These are phyloP conservation scores for Skeletonema tropicum DNA, from an alignment of 108 stramenopile species.

Conservation along the genomic window DNA sequence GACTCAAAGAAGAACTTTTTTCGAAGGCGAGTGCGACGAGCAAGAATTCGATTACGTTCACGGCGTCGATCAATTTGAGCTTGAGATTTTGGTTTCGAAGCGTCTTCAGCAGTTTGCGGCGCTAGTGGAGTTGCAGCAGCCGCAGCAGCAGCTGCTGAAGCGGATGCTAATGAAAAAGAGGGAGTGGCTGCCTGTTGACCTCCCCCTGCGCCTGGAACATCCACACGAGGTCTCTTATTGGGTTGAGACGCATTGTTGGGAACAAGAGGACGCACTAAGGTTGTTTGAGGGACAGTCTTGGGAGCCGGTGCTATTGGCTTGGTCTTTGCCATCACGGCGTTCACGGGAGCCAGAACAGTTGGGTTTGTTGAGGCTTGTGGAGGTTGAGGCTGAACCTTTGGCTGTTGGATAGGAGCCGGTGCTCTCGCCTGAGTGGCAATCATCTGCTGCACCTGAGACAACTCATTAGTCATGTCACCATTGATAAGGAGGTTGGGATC, in stretches of 20 bases:
- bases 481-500: slow-evolving; percentile 3
- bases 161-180: background rate
- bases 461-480: slow-evolving; percentile 30
- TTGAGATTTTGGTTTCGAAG: slow-evolving; percentile 68
- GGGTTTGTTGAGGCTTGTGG: slow-evolving; percentile 8
- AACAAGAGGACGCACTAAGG: background rate
- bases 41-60: slow-evolving; percentile 95
- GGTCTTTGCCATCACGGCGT: slow-evolving; percentile 3
- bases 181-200: background rate
- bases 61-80: slow-evolving; percentile 89
- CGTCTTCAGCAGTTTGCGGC: slow-evolving; percentile 16
- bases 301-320: slow-evolving; percentile 2
- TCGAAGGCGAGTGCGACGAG: slow-evolving; percentile 92
- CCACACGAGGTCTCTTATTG: slow-evolving; percentile 29
- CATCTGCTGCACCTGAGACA: slow-evolving; percentile 42
- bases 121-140: background rate
- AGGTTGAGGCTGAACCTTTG: slow-evolving; percentile 15
- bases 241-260: background rate
- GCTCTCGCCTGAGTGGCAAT: slow-evolving; percentile 24
- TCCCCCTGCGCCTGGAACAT: background rate
- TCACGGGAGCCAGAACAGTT: slow-evolving; percentile 11
- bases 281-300: slow-evolving; percentile 3
- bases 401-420: slow-evolving; percentile 25
- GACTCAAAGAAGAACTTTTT: slow-evolving; percentile 98
- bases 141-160: slow-evolving; percentile 8